Evolutionary conservation across 192 early-diverging fungal genomes (phyloP).

Genomic region (Coemansia erecta): DNA sequence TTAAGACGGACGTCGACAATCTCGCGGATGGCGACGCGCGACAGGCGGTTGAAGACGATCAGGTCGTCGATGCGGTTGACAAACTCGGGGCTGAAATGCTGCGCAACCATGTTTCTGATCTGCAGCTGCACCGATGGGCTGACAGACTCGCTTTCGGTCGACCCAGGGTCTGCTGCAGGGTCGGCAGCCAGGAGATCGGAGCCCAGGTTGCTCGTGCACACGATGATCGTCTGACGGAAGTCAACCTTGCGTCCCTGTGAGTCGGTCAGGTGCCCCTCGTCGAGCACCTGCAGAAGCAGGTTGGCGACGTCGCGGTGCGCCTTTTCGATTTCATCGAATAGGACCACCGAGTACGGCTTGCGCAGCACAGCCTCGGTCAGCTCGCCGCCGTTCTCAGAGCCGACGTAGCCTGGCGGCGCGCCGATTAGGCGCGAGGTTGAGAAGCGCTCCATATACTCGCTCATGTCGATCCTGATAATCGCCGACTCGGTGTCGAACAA

Average conservation of each 20-base stretch:
- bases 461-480: slow-evolving; percentile 78
- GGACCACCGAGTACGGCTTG: slow-evolving; percentile 73
- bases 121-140: slow-evolving; percentile 56
- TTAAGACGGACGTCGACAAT: slow-evolving; percentile 74
- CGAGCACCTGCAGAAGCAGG: slow-evolving; percentile 88
- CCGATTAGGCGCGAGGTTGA: slow-evolving; percentile 73
- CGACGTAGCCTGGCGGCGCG: slow-evolving; percentile 78
- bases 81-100: slow-evolving; percentile 78
- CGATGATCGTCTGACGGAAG: slow-evolving; percentile 79
- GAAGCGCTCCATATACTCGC: slow-evolving; percentile 74
- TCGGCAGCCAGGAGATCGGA: slow-evolving; percentile 63
- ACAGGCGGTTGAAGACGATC: slow-evolving; percentile 75
- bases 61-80: slow-evolving; percentile 78
- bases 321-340: slow-evolving; percentile 84
- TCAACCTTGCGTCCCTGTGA: slow-evolving; percentile 73
- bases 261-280: slow-evolving; percentile 78
- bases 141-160: slow-evolving; percentile 44
- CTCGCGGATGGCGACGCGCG: slow-evolving; percentile 62
- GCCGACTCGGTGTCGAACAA: slow-evolving; percentile 71
- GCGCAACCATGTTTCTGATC: slow-evolving; percentile 67
- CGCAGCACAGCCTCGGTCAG: slow-evolving; percentile 76
- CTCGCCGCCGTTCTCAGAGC: slow-evolving; percentile 75
- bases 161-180: slow-evolving; percentile 33
- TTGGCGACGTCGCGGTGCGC: slow-evolving; percentile 88
- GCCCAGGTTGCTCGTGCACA: slow-evolving; percentile 80